These are phyloP conservation scores for Ogataea ramenticola DNA, from an alignment of 805 yeast genomes.

Conservation along the genomic window DNA sequence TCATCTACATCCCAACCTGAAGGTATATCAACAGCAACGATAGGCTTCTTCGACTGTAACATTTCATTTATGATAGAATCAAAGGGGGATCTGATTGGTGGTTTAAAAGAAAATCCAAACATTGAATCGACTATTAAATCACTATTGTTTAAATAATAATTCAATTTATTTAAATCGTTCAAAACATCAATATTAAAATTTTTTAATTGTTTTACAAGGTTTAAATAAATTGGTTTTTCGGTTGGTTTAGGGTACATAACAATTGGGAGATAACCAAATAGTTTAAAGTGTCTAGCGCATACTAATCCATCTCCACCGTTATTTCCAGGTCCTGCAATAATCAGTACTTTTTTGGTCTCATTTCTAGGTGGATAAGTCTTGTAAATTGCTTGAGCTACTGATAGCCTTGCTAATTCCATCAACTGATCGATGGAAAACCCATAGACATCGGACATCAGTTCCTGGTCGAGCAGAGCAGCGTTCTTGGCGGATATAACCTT, in stretches of 20 bases:
- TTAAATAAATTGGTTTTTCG: conserved; percentile 47
- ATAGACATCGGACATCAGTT: conserved; percentile 70
- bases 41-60: conserved; percentile 38
- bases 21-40: conserved; percentile 84
- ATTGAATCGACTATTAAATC: conserved; percentile 68
- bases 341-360: conserved; percentile 39
- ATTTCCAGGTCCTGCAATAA: conserved; percentile 92
- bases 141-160: conserved; percentile 25
- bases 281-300: conserved; percentile 81
- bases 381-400: conserved; percentile 84
- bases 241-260: conserved; percentile 74
- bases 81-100: conserved; percentile 81
- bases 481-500: conserved; percentile 40
- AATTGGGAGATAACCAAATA: conserved; percentile 72
- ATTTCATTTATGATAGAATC: conserved; percentile 37
- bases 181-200: conserved; percentile 52
- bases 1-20: conserved; percentile 95
- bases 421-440: conserved; percentile 80
- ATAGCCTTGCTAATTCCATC: conserved; percentile 94
- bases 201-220: conserved; percentile 58
- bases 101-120: conserved; percentile 90
- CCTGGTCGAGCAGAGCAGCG: conserved; percentile 77
- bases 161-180: conserved; percentile 20
- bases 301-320: conserved; percentile 97
- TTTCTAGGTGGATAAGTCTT: conserved; percentile 51